phyloP scores from a whole-genome alignment of 106 monocot genomes.

The Apostasia shenzhenica region DNA sequence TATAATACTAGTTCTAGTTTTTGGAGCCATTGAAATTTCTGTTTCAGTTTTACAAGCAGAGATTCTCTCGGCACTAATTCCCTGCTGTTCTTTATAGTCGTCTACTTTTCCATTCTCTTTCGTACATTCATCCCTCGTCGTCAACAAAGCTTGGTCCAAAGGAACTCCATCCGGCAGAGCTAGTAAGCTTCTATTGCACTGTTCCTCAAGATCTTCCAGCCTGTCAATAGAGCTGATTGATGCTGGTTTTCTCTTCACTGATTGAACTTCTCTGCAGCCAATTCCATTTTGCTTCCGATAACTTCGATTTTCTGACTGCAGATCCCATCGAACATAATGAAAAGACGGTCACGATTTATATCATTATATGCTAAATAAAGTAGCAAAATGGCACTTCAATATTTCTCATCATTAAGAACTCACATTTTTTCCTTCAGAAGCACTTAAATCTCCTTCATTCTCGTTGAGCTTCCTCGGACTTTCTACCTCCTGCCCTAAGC shows the following conservation, averaged over 20 bases:
- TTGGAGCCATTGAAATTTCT: too few species aligned
- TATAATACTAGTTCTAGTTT: neutral
- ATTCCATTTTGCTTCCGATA: neutral
- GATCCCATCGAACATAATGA: neutral
- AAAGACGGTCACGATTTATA: too few species aligned
- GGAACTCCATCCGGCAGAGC: too few species aligned
- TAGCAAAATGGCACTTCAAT: neutral
- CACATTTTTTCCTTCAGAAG: neutral
- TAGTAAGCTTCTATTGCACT: neutral
- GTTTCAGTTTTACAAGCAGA: too few species aligned
- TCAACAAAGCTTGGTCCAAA: too few species aligned
- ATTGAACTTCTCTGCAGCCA: neutral
- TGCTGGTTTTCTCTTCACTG: too few species aligned
- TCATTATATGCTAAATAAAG: too few species aligned
- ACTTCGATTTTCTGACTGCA: neutral
- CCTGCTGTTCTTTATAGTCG: too few species aligned
- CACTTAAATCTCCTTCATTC: neutral
- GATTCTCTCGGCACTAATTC: too few species aligned
- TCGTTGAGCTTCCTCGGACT: neutral
- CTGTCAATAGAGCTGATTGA: too few species aligned
- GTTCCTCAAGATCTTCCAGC: neutral
- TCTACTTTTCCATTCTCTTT: too few species aligned
- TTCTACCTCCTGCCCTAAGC: neutral
- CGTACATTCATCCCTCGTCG: too few species aligned
- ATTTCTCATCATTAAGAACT: neutral